These are phyloP conservation scores for Carex myosuroides DNA, from an alignment of 176 grass and related monocot genomes.

Conservation along the genomic window DNA sequence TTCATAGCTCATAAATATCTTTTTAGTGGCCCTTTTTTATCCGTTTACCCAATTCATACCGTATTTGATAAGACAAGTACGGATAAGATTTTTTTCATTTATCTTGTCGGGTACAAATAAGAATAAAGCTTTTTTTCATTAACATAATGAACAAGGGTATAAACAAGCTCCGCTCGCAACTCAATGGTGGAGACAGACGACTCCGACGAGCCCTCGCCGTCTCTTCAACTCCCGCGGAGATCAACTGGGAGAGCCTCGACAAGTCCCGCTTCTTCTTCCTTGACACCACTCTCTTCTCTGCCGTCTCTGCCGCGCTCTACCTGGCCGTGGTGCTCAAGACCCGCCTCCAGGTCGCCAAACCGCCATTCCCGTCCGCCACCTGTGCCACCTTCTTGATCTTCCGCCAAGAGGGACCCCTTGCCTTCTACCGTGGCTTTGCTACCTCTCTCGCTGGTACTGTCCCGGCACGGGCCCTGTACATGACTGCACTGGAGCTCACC, in stretches of 20 bases:
- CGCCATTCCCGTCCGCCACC: conserved; percentile 24
- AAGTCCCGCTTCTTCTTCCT: conserved; percentile 40
- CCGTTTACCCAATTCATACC: no score
- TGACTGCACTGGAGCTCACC: conserved; percentile 64
- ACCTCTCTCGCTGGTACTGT: conserved; percentile 66
- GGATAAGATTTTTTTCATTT: no score
- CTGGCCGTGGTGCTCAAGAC: conserved; percentile 72
- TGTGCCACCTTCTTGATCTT: conserved; percentile 40
- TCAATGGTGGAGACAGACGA: background rate
- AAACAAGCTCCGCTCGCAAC: background rate
- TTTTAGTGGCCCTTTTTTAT: no score
- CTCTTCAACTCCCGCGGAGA: conserved; percentile 28
- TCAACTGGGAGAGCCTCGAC: conserved; percentile 31
- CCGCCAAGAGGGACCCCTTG: conserved; percentile 43
- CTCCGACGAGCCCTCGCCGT: background rate
- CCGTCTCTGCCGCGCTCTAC: conserved; percentile 42
- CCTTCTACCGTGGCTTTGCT: conserved; percentile 72
- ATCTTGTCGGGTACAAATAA: no score
- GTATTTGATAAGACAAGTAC: no score
- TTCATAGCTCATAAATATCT: no score
- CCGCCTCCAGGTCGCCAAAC: conserved; percentile 49
- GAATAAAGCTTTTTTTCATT: no score
- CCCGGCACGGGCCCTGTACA: conserved; percentile 72
- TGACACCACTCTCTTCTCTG: conserved; percentile 32
- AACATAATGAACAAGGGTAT: no score